phyloP scores from a whole-genome alignment of 176 grass and related monocot genomes.

The Oryza glumipatula region DNA sequence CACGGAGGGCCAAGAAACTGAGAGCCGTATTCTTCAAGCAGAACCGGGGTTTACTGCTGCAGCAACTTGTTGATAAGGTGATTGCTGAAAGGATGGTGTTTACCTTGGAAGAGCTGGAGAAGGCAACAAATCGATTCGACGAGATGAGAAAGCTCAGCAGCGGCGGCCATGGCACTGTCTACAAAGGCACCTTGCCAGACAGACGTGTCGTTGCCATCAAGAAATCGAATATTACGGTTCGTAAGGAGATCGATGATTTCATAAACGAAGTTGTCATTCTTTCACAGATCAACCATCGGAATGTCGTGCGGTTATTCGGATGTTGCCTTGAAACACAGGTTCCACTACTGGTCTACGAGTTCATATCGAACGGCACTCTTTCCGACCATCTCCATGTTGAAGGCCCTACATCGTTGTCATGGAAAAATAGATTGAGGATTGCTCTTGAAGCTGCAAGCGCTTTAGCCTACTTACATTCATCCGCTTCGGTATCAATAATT shows the following conservation, averaged over 20 bases:
- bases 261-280: slow-evolving; percentile 50
- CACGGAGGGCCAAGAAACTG: slow-evolving; percentile 19
- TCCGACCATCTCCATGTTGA: background rate
- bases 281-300: slow-evolving; percentile 45
- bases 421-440: slow-evolving; percentile 43
- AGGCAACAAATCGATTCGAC: slow-evolving; percentile 46
- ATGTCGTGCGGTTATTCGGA: slow-evolving; percentile 23
- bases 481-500: slow-evolving; percentile 32
- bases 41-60: slow-evolving; percentile 48
- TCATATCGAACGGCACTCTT: slow-evolving; percentile 45
- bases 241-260: slow-evolving; percentile 47
- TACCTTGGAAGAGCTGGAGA: slow-evolving; percentile 44
- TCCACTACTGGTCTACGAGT: slow-evolving; percentile 48
- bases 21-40: slow-evolving; percentile 37
- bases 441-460: slow-evolving; percentile 36
- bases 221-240: slow-evolving; percentile 31
- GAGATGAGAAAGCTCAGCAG: slow-evolving; percentile 24
- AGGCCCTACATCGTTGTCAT: slow-evolving; percentile 17
- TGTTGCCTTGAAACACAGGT: slow-evolving; percentile 51
- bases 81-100: slow-evolving; percentile 46
- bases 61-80: slow-evolving; percentile 40
- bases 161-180: slow-evolving; percentile 43
- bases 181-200: slow-evolving; percentile 47
- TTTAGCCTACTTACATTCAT: slow-evolving; percentile 39
- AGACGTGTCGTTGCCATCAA: slow-evolving; percentile 42